phyloP scores from a whole-genome alignment of 768 basidiomycete species.

The Amanita subjunquillea region DNA sequence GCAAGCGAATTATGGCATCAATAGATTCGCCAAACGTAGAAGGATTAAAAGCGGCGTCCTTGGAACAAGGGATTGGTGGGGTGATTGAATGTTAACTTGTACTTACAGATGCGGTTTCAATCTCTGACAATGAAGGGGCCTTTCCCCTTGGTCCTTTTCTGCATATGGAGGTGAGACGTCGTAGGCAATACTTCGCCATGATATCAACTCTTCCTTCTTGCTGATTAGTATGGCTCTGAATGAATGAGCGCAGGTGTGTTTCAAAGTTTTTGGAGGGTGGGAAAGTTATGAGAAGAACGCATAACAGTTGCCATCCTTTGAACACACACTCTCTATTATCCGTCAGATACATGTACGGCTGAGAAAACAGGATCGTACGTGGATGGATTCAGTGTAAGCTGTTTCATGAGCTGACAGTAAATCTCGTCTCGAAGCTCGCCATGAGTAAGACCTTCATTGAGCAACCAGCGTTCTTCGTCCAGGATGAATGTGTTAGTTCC shows the following conservation, averaged over 20 bases:
- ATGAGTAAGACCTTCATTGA: slow-evolving; percentile 68
- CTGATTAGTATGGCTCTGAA: slow-evolving; percentile 55
- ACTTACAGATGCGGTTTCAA: slow-evolving; percentile 81
- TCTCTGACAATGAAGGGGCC: slow-evolving; percentile 72
- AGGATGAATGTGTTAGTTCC: slow-evolving; percentile 32
- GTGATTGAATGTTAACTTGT: not conserved
- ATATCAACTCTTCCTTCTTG: slow-evolving; percentile 74
- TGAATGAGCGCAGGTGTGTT: slow-evolving; percentile 70
- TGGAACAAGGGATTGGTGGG: slow-evolving; percentile 2
- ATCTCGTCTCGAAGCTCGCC: slow-evolving; percentile 89
- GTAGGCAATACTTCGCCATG: slow-evolving; percentile 87
- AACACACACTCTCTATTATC: slow-evolving; percentile 65
- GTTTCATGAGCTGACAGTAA: slow-evolving; percentile 90
- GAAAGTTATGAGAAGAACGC: slow-evolving; percentile 85
- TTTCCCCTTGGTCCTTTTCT: slow-evolving; percentile 84
- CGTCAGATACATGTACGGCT: slow-evolving; percentile 2
- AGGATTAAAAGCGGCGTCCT: slow-evolving; percentile 92
- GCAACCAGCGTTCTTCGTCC: slow-evolving; percentile 83
- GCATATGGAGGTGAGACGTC: slow-evolving; percentile 63
- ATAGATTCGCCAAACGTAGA: slow-evolving; percentile 91
- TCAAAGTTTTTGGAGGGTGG: slow-evolving; percentile 93
- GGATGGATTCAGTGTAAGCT: slow-evolving; percentile 73
- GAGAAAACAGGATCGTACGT: slow-evolving; percentile 33
- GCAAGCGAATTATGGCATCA: slow-evolving; percentile 72
- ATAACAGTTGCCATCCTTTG: slow-evolving; percentile 89